Base-by-base conservation (phyloP, 768 basidiomycete species). In the Myochromella boudieri region DNA sequence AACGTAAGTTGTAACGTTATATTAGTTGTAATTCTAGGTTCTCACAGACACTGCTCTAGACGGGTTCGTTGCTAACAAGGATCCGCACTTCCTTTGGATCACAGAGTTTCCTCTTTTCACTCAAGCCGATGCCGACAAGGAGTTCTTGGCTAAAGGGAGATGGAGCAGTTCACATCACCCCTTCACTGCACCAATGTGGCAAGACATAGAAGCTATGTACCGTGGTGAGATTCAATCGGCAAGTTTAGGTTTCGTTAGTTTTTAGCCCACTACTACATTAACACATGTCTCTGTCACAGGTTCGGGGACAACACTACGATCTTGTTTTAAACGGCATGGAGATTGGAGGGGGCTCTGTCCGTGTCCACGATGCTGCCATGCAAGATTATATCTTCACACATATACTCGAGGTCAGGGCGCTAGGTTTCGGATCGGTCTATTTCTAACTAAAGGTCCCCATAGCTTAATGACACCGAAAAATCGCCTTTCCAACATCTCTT, bases 111-210 rank as follows among this genome's bases (percentile, higher is more conserved):
- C 95, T 11, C 75, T 97, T 18, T 97, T 95, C 70, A 79, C 94
- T 12, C 82, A 76, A 24, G 82, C 85, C 28, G 94, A 97, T 63
- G 74, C 76, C 45, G 94, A 97, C 70, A 97, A 97, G 68, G 84
- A 89, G 28, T 81, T 85, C 60, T 68, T 93, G 24, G 88, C 92
- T 3, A 78, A 82, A 46, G 94, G 94, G 24, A 76, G 93, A 58
- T 95, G 91, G 90, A 87, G 89, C 54, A 89, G 88, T 53, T 84
- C 91, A 3, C 95, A 97, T 59, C 95, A 97, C 66, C 95, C 95
- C 2, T 97, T 97, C 67, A 97, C 95, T 10, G 94, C 95, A 7
- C 95, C 95, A 17, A 89, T 95, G 83, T 87, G 76, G 76, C 80
- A 95, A 64, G 95, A 97, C 64, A 75, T 95, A 20, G 74, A 82